phyloP scores from a whole-genome alignment of 1,284 basidiomycete genomes.

The Sutorius eximius region DNA sequence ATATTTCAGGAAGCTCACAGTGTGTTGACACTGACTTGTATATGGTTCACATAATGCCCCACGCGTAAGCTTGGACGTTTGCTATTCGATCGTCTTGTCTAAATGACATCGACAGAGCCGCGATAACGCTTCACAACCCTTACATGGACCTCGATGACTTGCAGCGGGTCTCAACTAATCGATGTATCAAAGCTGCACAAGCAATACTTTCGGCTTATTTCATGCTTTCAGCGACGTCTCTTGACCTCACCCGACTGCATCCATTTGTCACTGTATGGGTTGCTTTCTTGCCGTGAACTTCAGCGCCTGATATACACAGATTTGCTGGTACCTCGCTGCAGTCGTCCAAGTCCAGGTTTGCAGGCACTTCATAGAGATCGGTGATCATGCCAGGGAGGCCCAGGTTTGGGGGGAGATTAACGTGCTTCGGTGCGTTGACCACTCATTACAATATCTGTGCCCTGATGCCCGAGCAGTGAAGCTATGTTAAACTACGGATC shows the following conservation, averaged over 20 bases:
- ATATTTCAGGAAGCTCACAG: slow-evolving; percentile 49
- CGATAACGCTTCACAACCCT: slow-evolving; percentile 79
- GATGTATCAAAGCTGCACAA: slow-evolving; percentile 71
- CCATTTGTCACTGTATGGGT: slow-evolving; percentile 72
- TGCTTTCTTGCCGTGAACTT: slow-evolving; percentile 3
- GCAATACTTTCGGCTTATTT: slow-evolving; percentile 73
- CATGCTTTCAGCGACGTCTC: slow-evolving; percentile 68
- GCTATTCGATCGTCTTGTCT: slow-evolving; percentile 4
- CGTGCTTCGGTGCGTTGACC: slow-evolving; percentile 56
- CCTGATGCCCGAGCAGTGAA: slow-evolving; percentile 45
- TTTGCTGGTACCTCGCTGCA: slow-evolving; percentile 85
- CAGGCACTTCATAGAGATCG: slow-evolving; percentile 77
- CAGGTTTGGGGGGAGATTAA: slow-evolving; percentile 85
- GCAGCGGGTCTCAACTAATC: slow-evolving; percentile 59
- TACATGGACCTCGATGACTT: slow-evolving; percentile 73
- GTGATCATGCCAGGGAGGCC: slow-evolving; percentile 66
- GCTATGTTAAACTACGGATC: slow-evolving; percentile 78
- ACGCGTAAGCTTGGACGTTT: slow-evolving; percentile 55
- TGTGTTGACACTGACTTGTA: slow-evolving; percentile 76
- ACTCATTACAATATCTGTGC: neutral
- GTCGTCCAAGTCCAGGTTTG: slow-evolving; percentile 81
- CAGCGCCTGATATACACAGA: slow-evolving; percentile 45
- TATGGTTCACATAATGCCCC: slow-evolving; percentile 79
- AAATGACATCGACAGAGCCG: slow-evolving; percentile 51
- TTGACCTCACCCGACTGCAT: slow-evolving; percentile 75